phyloP scores from a whole-genome alignment of 495 filamentous ascomycete genomes.

The Penicillium canescens region DNA sequence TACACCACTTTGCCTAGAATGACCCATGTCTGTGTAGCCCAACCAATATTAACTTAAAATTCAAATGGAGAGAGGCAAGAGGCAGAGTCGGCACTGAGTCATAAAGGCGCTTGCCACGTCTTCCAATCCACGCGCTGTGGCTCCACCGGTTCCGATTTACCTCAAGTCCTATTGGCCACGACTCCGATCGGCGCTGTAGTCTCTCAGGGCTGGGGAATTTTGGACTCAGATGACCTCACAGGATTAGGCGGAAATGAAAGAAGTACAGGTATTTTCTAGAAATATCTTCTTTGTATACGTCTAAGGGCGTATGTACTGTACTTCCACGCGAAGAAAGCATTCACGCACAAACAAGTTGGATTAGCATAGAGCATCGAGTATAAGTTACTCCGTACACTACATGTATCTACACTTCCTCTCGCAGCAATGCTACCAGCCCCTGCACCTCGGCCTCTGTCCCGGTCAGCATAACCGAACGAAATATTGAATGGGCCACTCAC shows the following conservation, averaged over 20 bases:
- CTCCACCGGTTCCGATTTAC: background rate
- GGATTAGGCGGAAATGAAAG: slow-evolving; percentile 6
- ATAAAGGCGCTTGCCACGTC: slow-evolving; percentile 24
- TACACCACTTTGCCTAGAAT: too few species aligned
- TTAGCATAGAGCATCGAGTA: too few species aligned
- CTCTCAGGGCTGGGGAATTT: slow-evolving; percentile 3
- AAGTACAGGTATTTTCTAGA: background rate
- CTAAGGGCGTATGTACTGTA: too few species aligned
- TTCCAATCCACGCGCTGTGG: slow-evolving; percentile 13
- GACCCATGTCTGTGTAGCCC: too few species aligned
- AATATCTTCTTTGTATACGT: background rate
- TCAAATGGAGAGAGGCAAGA: too few species aligned
- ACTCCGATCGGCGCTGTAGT: slow-evolving; percentile 14
- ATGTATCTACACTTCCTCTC: slow-evolving; percentile 26
- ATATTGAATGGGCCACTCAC: slow-evolving; percentile 41
- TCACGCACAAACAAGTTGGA: too few species aligned
- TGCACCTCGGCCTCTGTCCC: slow-evolving; percentile 56
- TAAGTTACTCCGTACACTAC: too few species aligned
- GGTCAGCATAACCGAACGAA: slow-evolving; percentile 13
- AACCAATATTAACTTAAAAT: too few species aligned
- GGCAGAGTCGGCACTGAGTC: slow-evolving; percentile 6
- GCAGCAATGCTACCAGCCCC: slow-evolving; percentile 48
- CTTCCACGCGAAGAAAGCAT: too few species aligned
- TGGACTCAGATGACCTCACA: slow-evolving; percentile 7
- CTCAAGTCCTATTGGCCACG: slow-evolving; percentile 13